Percentiles rank a stretch among this genome's conserved stretches.
These are phyloP conservation scores for Centrapalus pauciflorus DNA, from an alignment of 129 eudicot genomes.

Conservation along the genomic window DNA sequence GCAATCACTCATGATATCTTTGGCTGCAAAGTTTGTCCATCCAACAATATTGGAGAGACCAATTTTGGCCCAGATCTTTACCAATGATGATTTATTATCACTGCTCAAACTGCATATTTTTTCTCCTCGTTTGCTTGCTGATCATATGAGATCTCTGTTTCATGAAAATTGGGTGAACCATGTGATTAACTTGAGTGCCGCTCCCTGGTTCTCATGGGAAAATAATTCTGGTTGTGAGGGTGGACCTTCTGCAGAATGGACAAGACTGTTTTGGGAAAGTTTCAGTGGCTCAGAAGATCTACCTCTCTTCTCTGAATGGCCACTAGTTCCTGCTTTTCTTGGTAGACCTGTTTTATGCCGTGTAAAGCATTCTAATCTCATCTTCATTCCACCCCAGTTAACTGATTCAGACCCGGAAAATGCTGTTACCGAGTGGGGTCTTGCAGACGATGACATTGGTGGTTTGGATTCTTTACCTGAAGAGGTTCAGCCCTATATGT, in stretches of 20 bases:
- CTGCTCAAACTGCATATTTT: conserved; percentile 57
- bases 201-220: conserved; percentile 99
- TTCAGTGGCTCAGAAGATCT: conserved; percentile 70
- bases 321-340: conserved; percentile 92
- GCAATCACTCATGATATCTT: conserved; percentile 57
- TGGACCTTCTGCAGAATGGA: conserved; percentile 93
- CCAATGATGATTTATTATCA: conserved; percentile 42
- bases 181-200: conserved; percentile 62
- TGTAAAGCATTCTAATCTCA: conserved; percentile 72
- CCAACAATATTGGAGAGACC: conserved; percentile 72
- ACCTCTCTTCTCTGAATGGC: conserved; percentile 92
- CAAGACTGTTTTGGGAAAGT: conserved; percentile 74
- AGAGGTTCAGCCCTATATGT: conserved; percentile 32
- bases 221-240: conserved; percentile 53
- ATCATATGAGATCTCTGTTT: conserved; percentile 66
- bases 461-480: conserved; percentile 43
- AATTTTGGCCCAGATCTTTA: conserved; percentile 54
- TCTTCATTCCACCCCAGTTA: conserved; percentile 67
- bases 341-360: conserved; percentile 96
- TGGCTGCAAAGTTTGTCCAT: conserved; percentile 78
- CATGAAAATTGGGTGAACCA: conserved; percentile 85
- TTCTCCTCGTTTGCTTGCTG: conserved; percentile 73
- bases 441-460: conserved; percentile 32
- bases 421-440: conserved; percentile 25
- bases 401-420: conserved; percentile 23